Evolutionary conservation across 208 protist genomes (phyloP).

Genomic region (Endotrypanum monterogeii): DNA sequence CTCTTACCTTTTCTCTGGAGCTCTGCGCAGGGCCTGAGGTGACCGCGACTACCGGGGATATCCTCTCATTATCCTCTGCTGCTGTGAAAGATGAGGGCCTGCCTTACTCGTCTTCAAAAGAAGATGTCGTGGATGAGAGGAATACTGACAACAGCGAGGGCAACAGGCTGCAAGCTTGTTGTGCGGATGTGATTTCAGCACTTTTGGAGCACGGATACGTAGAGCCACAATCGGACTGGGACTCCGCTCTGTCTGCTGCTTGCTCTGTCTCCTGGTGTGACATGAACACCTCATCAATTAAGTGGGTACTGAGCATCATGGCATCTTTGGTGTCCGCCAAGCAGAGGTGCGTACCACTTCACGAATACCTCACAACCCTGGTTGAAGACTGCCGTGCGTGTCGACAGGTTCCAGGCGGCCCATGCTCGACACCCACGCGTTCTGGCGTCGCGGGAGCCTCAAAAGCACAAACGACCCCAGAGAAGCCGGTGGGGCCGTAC

Average conservation of each 20-base stretch:
- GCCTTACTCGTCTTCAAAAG: neutral
- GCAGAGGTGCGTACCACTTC: constrained; percentile 35
- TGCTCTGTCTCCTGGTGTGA: neutral
- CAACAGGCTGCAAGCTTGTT: neutral
- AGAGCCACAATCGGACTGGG: constrained; percentile 40
- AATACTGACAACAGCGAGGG: neutral
- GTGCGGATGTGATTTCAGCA: constrained; percentile 14
- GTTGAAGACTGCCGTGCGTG: neutral
- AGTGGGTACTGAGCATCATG: constrained; percentile 58
- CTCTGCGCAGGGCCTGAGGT: constrained; percentile 24
- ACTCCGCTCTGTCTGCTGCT: constrained; percentile 15
- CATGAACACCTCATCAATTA: constrained; percentile 14
- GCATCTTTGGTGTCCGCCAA: constrained; percentile 51
- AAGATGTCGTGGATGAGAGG: neutral
- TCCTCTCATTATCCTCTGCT: neutral
- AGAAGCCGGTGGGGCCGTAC: neutral
- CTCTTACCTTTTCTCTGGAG: constrained; percentile 31
- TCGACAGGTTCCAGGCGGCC: neutral
- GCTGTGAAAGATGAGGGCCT: neutral
- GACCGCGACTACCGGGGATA: constrained; percentile 16
- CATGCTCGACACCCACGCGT: neutral
- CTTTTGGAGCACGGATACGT: constrained; percentile 27
- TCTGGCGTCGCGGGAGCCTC: neutral
- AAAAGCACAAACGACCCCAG: neutral
- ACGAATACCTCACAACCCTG: constrained; percentile 39